Conservation (phyloP, 1,284 basidiomycete species). For the Kwoniella shivajii region DNA sequence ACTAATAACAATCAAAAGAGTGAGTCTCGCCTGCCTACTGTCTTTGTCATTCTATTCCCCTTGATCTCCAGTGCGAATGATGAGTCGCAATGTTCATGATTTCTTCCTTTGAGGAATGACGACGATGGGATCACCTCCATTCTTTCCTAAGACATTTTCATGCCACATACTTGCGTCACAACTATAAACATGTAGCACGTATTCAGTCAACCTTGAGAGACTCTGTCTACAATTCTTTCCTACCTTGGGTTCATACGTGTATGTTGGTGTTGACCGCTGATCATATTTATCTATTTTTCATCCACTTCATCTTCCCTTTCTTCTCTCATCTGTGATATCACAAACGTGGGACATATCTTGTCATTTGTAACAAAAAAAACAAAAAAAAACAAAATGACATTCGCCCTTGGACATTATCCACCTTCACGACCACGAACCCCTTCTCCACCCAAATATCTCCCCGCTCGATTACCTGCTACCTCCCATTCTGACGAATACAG, state of each 20-base stretch:
- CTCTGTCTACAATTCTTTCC: too few relatives aligned
- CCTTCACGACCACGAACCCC: conserved; percentile 12
- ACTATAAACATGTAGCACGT: too few relatives aligned
- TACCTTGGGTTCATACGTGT: neutral
- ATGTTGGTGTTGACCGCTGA: neutral
- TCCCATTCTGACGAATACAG: neutral
- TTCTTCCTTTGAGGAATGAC: too few relatives aligned
- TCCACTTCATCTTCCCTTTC: neutral
- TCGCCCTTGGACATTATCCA: conserved; percentile 8
- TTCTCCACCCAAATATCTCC: conserved; percentile 4
- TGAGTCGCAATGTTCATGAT: too few relatives aligned
- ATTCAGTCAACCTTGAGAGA: too few relatives aligned
- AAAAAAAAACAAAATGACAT: conserved; percentile 2
- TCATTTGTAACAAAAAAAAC: too few relatives aligned
- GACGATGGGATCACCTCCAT: too few relatives aligned
- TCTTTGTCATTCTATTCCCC: neutral
- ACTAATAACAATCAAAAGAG: neutral
- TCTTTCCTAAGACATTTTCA: too few relatives aligned
- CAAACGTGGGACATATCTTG: too few relatives aligned
- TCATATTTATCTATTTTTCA: neutral
- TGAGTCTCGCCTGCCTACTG: neutral
- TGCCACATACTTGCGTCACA: too few relatives aligned
- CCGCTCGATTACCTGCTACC: conserved; percentile 5
- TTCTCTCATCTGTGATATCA: neutral
- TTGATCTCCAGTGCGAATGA: neutral